These are phyloP conservation scores for Pythium dissimile DNA, from an alignment of 352 stramenopile species.

Conservation along the genomic window DNA sequence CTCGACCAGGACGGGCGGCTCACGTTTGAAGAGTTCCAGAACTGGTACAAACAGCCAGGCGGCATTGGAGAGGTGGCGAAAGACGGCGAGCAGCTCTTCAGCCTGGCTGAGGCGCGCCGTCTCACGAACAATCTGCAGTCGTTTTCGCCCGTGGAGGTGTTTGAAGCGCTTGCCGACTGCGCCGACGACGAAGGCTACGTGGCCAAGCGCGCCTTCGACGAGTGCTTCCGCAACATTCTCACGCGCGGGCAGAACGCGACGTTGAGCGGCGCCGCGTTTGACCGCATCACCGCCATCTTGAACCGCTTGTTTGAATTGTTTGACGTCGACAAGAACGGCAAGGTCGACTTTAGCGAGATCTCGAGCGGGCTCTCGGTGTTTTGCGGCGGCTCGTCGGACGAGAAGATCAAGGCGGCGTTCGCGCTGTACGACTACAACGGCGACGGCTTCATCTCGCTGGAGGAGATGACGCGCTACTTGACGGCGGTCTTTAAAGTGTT, in stretches of 20 bases:
- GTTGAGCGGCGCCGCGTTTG: slow-evolving; percentile 47
- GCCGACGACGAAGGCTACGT: slow-evolving; percentile 72
- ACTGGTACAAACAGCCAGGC: slow-evolving; percentile 78
- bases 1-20: slow-evolving; percentile 69
- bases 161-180: slow-evolving; percentile 66
- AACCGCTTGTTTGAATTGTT: slow-evolving; percentile 82
- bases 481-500: slow-evolving; percentile 85
- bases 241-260: slow-evolving; percentile 32
- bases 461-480: slow-evolving; percentile 85
- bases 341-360: slow-evolving; percentile 87
- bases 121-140: slow-evolving; percentile 69
- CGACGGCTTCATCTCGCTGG: slow-evolving; percentile 77
- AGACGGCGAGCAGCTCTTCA: slow-evolving; percentile 78
- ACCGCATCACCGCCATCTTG: slow-evolving; percentile 70
- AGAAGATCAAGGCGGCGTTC: slow-evolving; percentile 75
- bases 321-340: slow-evolving; percentile 81
- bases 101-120: slow-evolving; percentile 57
- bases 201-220: slow-evolving; percentile 66
- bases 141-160: slow-evolving; percentile 75
- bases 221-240: slow-evolving; percentile 77
- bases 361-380: slow-evolving; percentile 82
- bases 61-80: slow-evolving; percentile 75
- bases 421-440: slow-evolving; percentile 84
- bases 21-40: slow-evolving; percentile 83
- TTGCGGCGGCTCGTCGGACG: slow-evolving; percentile 73